Evolutionary conservation across 768 basidiomycete species (phyloP).

Genomic region (Lactarius hatsudake): DNA sequence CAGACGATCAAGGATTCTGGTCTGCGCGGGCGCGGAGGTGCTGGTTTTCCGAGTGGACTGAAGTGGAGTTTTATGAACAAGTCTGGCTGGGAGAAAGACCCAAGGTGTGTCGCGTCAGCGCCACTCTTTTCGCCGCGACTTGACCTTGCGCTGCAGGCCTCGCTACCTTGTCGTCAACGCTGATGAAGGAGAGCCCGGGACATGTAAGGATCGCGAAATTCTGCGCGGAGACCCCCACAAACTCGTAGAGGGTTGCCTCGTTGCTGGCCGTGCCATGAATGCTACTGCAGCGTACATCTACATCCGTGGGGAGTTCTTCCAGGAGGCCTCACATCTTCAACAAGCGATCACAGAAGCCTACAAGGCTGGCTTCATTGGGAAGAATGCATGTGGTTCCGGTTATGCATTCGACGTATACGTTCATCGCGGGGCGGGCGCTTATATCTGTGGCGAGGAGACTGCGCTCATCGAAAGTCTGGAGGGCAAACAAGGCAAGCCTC

Average conservation of each 20-base stretch:
- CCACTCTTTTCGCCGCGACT: background rate
- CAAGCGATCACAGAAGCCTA: constrained; percentile 97
- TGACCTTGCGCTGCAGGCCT: constrained; percentile 50
- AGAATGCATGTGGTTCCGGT: constrained; percentile 87
- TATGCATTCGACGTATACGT: constrained; percentile 97
- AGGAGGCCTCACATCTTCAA: constrained; percentile 90
- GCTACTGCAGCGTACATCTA: constrained; percentile 99
- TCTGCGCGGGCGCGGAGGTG: constrained; percentile 91
- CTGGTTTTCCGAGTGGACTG: constrained; percentile 93
- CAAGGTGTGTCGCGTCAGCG: constrained; percentile 47
- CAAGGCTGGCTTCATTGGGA: constrained; percentile 81
- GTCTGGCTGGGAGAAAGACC: constrained; percentile 96
- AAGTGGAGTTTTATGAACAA: constrained; percentile 99
- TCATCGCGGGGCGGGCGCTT: constrained; percentile 97
- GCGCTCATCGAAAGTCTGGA: constrained; percentile 96
- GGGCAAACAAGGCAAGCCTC: constrained; percentile 97
- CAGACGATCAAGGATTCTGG: constrained; percentile 95
- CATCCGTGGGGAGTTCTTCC: constrained; percentile 97
- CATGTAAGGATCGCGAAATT: constrained; percentile 99
- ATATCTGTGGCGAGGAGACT: constrained; percentile 99
- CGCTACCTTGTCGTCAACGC: constrained; percentile 97
- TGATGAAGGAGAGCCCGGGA: constrained; percentile 98
- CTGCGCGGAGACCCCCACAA: constrained; percentile 98
- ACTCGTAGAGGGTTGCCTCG: constrained; percentile 94
- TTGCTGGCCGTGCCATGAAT: constrained; percentile 97